phyloP scores from a whole-genome alignment of 768 basidiomycete genomes.

The Mycena rosella region DNA sequence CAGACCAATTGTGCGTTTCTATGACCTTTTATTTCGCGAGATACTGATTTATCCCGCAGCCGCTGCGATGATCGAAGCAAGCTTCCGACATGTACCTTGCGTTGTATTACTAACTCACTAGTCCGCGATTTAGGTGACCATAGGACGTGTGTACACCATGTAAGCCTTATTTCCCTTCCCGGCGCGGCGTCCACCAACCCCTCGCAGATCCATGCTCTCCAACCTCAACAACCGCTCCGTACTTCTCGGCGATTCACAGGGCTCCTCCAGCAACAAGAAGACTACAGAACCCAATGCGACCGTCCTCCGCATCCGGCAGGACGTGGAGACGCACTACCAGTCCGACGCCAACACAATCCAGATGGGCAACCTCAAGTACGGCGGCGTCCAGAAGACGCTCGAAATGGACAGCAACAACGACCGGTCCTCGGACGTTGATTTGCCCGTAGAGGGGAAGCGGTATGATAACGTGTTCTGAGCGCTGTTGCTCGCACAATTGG shows the following conservation, averaged over 20 bases:
- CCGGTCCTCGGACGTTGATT: not conserved
- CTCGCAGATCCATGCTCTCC: constrained; percentile 11
- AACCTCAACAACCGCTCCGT: constrained; percentile 14
- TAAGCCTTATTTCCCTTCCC: not conserved
- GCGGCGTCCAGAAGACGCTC: not conserved
- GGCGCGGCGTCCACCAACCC: not conserved
- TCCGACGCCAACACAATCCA: constrained; percentile 16
- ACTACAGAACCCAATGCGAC: constrained; percentile 2
- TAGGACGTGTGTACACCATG: constrained; percentile 13
- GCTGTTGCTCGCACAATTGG: no score
- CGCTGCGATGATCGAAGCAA: constrained; percentile 16
- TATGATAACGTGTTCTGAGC: not conserved
- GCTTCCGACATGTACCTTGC: not conserved
- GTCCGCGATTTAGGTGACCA: constrained; percentile 2
- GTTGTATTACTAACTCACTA: not conserved
- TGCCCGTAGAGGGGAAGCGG: not conserved
- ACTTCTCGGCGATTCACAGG: constrained; percentile 1
- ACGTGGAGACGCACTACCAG: constrained; percentile 27
- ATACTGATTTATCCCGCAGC: not conserved
- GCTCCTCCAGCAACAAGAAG: not conserved
- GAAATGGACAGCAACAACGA: not conserved
- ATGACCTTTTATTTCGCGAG: not conserved
- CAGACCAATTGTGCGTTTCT: not conserved
- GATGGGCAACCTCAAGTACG: constrained; percentile 2
- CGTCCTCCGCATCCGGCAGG: constrained; percentile 16